Conservation (phyloP, 2,329 filamentous ascomycete species). For the Cryoendolithus antarcticus region DNA sequence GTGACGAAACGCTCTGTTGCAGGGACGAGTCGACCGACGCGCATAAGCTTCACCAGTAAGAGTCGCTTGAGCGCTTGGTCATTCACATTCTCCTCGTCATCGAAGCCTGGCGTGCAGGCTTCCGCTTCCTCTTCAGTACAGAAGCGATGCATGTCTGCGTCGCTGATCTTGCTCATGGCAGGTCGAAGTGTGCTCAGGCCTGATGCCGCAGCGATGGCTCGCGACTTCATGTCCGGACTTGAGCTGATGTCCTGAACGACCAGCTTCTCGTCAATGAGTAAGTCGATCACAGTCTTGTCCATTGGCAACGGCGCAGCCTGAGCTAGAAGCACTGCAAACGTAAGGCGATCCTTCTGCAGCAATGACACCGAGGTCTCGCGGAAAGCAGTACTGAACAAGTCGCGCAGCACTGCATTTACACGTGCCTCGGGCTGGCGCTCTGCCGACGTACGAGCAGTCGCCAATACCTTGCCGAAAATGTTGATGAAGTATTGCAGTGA, state of each 20-base stretch:
- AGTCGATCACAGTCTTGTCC: conserved; percentile 80
- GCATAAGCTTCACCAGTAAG: conserved; percentile 84
- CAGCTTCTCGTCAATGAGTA: conserved; percentile 66
- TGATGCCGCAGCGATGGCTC: conserved; percentile 55
- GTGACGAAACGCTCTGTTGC: conserved; percentile 82
- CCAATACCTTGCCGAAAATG: conserved; percentile 89
- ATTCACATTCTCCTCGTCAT: conserved; percentile 41
- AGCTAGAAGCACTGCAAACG: conserved; percentile 84
- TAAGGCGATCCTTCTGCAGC: conserved; percentile 87
- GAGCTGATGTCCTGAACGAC: conserved; percentile 70
- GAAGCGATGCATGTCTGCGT: conserved; percentile 67
- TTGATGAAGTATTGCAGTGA: conserved; percentile 96
- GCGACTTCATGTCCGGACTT: conserved; percentile 48
- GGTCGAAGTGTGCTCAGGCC: conserved; percentile 64
- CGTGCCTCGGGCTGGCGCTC: conserved; percentile 44
- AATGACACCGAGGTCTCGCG: conserved; percentile 87
- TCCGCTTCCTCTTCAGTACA: conserved; percentile 77
- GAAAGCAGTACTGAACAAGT: conserved; percentile 84
- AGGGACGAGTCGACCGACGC: conserved; percentile 89
- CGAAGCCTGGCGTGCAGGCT: conserved; percentile 64
- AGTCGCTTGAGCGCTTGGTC: conserved; percentile 75
- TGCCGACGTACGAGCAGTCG: conserved; percentile 67
- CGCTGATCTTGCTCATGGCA: conserved; percentile 49
- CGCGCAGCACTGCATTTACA: conserved; percentile 78
- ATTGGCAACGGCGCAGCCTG: conserved; percentile 94